Base-by-base conservation (phyloP, 495 filamentous ascomycete species). In the Penicillium cinerascens region DNA sequence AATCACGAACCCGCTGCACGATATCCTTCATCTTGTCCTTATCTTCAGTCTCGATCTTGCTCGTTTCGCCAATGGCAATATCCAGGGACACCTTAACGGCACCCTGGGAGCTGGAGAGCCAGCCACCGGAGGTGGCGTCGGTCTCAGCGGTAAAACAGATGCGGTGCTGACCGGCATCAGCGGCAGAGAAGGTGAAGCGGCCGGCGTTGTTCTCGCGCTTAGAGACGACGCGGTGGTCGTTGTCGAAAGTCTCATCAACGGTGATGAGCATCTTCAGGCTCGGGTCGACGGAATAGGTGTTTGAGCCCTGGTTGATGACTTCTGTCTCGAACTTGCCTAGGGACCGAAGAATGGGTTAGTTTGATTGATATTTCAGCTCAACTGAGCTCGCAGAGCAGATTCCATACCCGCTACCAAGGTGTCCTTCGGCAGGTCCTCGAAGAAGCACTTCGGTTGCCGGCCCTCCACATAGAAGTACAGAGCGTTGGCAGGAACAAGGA, bases 391-490 rank as follows among this genome's bases (percentile, higher is more conserved):
- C 5, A 18, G 25, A 42, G 29, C 18, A 22, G n/a, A 7, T 39
- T 16, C 56, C 78, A 52, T 77, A 89, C 87, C 93, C 38, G 96
- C 91, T 43, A 98, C 92, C 13, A 98, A 74, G 2, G 93, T 98
- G 74, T 97, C 95, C 76, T 97, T 96, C 43, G 92, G 95, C 41
- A 98, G 82, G 72, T 97, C 95, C 78, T 98, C 93, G 74, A 87
- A 96, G 84, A 98, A 97, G 74, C 93, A 98, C 58, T 78, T 75
- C 43, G 69, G 64, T 63, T 77, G 70, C 15, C 82, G 80, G 57
- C 87, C 87, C 63, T 97, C 92, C 70, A 97, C 84, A 78, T 89
- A 97, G 82, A 98, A 96, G 82, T 96, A 91, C 50, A 98, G 83
- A 36, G 89, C 91, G 55, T 89, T 84, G 42, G 85, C 81, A 22